A percentile compares a stretch with the other conserved stretches of the same genome.
Conservation (phyloP, 495 filamentous ascomycete species). For the Aspergillus incahuasiensis region DNA sequence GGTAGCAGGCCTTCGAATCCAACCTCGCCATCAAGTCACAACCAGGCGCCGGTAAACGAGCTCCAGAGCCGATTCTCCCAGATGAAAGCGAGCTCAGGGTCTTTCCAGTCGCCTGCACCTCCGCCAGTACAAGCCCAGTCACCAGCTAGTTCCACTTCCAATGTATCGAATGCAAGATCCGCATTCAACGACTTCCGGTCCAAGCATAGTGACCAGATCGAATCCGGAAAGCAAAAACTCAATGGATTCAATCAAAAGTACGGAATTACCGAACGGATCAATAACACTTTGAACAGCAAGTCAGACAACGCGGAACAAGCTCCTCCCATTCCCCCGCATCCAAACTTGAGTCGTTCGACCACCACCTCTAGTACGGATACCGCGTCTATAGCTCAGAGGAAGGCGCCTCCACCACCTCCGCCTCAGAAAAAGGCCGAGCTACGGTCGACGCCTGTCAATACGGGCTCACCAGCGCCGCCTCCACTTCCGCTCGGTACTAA, state of each 20-base stretch:
- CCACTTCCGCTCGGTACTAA: constrained; percentile 40
- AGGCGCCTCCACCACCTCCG: constrained; percentile 61
- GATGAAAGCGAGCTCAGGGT: constrained; percentile 38
- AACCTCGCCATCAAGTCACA: constrained; percentile 14
- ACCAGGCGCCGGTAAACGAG: constrained; percentile 50
- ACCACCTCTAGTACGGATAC: constrained; percentile 11
- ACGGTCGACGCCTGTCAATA: constrained; percentile 26
- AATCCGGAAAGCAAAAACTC: constrained; percentile 58
- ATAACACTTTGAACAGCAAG: constrained; percentile 32
- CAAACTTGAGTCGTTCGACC: constrained; percentile 17
- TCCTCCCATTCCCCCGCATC: constrained; percentile 25
- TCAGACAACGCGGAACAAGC: constrained; percentile 26
- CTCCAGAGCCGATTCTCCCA: constrained; percentile 65
- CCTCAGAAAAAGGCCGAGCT: constrained; percentile 57
- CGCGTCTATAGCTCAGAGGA: constrained; percentile 43
- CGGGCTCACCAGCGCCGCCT: constrained; percentile 30
- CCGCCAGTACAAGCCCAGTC: constrained; percentile 55
- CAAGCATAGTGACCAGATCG: constrained; percentile 64
- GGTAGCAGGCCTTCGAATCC: constrained; percentile 25
- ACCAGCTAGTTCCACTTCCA: constrained; percentile 28
- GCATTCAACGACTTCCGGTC: constrained; percentile 70
- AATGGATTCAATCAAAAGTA: constrained; percentile 39
- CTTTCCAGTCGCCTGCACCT: constrained; percentile 19
- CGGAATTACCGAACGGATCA: constrained; percentile 26
- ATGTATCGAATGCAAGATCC: constrained; percentile 44